phyloP scores from a whole-genome alignment of 805 yeast species.

The Metschnikowia noctiluminum region DNA sequence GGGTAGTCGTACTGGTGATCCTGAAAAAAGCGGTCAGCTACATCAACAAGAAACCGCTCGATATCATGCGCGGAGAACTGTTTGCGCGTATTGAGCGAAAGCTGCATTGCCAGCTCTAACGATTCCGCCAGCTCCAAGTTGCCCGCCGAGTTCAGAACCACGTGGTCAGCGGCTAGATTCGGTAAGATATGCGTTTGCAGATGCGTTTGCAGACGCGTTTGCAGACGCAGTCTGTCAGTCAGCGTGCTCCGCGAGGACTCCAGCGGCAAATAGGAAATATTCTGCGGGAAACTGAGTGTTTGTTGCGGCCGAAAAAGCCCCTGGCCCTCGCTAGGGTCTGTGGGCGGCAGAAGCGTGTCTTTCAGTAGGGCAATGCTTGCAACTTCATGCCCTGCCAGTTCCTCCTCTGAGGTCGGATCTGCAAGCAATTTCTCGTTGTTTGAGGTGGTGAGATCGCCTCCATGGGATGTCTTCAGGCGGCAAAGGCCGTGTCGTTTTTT shows the following conservation, averaged over 20 bases:
- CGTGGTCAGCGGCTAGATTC: too few species aligned
- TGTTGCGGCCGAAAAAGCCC: conserved; percentile 9
- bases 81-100: conserved; percentile 3
- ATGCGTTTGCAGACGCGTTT: neutral
- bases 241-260: neutral
- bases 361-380: neutral
- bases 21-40: conserved; percentile 41
- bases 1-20: conserved; percentile 42
- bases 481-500: conserved; percentile 54
- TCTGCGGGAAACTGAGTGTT: conserved; percentile 10
- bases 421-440: conserved; percentile 7
- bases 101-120: conserved; percentile 8
- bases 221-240: neutral
- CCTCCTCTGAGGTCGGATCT: conserved; percentile 4
- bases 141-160: too few species aligned
- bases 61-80: conserved; percentile 25
- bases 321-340: neutral
- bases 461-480: conserved; percentile 21
- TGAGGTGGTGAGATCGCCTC: conserved; percentile 19
- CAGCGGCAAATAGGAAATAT: conserved; percentile 6
- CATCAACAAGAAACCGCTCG: conserved; percentile 38
- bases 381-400: neutral
- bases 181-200: too few species aligned
- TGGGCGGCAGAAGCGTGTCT: neutral
- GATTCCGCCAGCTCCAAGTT: conserved; percentile 4